Percentiles rank a stretch among this genome's conserved stretches.
Evolutionary conservation across 2,329 filamentous ascomycete species (phyloP).

Genomic region (Ceratocystis ficicola): DNA sequence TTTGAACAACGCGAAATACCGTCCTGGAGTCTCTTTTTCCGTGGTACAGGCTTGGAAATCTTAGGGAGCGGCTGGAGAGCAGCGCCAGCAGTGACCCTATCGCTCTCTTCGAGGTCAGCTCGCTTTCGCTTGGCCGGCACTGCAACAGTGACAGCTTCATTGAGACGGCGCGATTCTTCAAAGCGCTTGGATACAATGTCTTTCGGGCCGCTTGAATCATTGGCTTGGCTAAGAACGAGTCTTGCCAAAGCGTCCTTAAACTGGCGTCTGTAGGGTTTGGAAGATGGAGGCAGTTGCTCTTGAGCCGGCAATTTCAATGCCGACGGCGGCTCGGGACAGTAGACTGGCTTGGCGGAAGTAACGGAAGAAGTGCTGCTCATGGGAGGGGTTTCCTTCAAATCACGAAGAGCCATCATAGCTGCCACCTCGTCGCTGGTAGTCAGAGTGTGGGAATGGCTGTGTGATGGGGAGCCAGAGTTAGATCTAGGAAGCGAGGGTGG

Average conservation of each 20-base stretch:
- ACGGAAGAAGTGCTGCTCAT: not conserved
- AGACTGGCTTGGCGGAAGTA: slow-evolving; percentile 6
- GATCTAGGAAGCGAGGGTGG: slow-evolving; percentile 13
- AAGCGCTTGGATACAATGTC: slow-evolving; percentile 19
- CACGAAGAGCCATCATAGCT: slow-evolving; percentile 19
- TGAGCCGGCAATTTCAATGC: slow-evolving; percentile 1
- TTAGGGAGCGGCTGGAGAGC: slow-evolving; percentile 16
- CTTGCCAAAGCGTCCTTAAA: slow-evolving; percentile 3
- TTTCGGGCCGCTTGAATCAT: not conserved
- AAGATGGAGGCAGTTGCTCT: not conserved
- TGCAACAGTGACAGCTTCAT: slow-evolving; percentile 14
- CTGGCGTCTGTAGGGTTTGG: slow-evolving; percentile 18
- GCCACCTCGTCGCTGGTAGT: slow-evolving; percentile 21
- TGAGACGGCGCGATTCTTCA: slow-evolving; percentile 16
- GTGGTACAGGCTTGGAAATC: slow-evolving; percentile 12
- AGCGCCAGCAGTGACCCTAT: not conserved
- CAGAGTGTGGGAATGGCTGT: slow-evolving; percentile 14
- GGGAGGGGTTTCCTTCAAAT: slow-evolving; percentile 18
- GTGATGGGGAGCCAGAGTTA: slow-evolving; percentile 7
- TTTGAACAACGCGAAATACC: slow-evolving; percentile 23
- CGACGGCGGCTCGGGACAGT: slow-evolving; percentile 17
- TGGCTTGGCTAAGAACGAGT: slow-evolving; percentile 2
- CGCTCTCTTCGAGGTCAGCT: not conserved
- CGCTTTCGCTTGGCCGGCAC: slow-evolving; percentile 18
- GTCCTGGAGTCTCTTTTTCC: slow-evolving; percentile 19